Conservation (phyloP, 1,139 yeast genomes). For the Pichia inconspicua region DNA sequence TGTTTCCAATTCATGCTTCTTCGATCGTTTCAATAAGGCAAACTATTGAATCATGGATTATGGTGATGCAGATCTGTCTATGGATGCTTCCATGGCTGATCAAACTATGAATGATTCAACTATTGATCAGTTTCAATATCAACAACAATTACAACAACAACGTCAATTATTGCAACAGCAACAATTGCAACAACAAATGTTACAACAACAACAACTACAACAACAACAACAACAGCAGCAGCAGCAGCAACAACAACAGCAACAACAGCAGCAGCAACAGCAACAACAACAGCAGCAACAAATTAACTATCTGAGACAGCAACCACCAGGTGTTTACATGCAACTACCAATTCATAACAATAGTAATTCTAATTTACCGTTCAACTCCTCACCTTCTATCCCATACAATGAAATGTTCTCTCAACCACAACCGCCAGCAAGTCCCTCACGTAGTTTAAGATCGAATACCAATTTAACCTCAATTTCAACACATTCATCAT, state of each 20-base stretch:
- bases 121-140: neutral
- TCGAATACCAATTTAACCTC: conserved; percentile 22
- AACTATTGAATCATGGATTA: neutral
- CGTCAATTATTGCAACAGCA: conserved; percentile 1
- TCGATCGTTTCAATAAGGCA: neutral
- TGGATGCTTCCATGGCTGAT: conserved; percentile 1
- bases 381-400: conserved; percentile 22
- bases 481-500: conserved; percentile 20
- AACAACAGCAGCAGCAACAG: conserved; percentile 2
- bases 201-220: neutral
- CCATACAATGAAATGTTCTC: conserved; percentile 17
- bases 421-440: conserved; percentile 25
- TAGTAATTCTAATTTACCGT: conserved; percentile 4
- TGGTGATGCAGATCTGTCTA: neutral
- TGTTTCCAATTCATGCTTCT: neutral
- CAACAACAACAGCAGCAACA: conserved; percentile 11
- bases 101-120: conserved; percentile 4
- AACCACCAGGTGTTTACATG: conserved; percentile 14
- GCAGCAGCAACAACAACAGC: conserved; percentile 1
- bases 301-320: conserved; percentile 15
- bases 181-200: neutral
- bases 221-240: conserved; percentile 5
- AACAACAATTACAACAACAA: conserved; percentile 1
- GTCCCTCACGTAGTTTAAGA: conserved; percentile 26
- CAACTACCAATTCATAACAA: conserved; percentile 10